A percentile compares a stretch with the other conserved stretches of the same genome.
Evolutionary conservation across 2,329 filamentous ascomycete species (phyloP).

Genomic region (Penicillium brevicompactum): DNA sequence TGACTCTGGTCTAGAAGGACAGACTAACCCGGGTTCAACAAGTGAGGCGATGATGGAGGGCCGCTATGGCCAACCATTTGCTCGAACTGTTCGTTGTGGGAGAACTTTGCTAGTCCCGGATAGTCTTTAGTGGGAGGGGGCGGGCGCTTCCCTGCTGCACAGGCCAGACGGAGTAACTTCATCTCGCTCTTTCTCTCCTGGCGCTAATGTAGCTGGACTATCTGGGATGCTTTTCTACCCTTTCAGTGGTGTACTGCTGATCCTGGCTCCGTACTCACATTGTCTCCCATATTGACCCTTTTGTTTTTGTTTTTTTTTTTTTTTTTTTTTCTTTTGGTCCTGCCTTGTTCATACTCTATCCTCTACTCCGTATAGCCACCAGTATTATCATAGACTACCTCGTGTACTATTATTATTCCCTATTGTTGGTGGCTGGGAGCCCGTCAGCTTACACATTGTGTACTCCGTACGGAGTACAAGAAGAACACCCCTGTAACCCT

Average conservation of each 20-base stretch:
- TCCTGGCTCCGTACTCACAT: not conserved
- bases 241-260: not conserved
- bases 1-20: slow-evolving; percentile 7
- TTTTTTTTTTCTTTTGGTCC: not conserved
- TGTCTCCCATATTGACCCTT: not conserved
- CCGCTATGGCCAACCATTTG: slow-evolving; percentile 13
- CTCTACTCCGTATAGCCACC: no score
- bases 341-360: not conserved
- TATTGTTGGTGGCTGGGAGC: slow-evolving; percentile 3
- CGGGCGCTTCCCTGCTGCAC: slow-evolving; percentile 9
- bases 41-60: slow-evolving; percentile 16
- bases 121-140: not conserved
- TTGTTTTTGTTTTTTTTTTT: not conserved
- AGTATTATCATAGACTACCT: no score
- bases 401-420: no score
- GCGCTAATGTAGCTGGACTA: slow-evolving; percentile 11
- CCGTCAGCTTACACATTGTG: not conserved
- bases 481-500: not conserved
- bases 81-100: slow-evolving; percentile 4
- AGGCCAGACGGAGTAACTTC: slow-evolving; percentile 6
- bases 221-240: slow-evolving; percentile 2
- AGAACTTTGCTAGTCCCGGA: not conserved
- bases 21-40: not conserved
- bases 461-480: not conserved
- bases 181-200: slow-evolving; percentile 13